These are phyloP conservation scores for Filobasidium uniguttulatum DNA, from an alignment of 1,284 basidiomycete genomes.

Conservation along the genomic window DNA sequence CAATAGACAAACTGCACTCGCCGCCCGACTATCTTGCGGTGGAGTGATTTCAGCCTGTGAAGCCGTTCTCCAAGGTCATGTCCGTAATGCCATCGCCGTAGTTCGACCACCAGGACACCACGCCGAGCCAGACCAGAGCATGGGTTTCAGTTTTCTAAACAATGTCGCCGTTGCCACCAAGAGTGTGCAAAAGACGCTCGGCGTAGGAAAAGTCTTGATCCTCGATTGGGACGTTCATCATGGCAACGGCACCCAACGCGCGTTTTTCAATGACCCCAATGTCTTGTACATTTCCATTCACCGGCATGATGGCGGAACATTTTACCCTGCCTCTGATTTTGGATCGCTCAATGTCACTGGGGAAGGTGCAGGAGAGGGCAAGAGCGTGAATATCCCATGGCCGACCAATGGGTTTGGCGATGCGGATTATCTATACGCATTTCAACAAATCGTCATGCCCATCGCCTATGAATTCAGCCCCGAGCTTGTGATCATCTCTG, in stretches of 20 bases:
- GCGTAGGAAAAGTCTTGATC: slow-evolving; percentile 70
- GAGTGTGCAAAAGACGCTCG: slow-evolving; percentile 56
- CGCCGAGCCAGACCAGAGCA: slow-evolving; percentile 91
- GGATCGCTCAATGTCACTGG: slow-evolving; percentile 77
- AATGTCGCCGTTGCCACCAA: slow-evolving; percentile 87
- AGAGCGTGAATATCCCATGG: slow-evolving; percentile 97
- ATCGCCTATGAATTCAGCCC: slow-evolving; percentile 93
- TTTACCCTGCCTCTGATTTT: slow-evolving; percentile 85
- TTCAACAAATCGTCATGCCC: slow-evolving; percentile 91
- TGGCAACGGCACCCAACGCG: slow-evolving; percentile 80
- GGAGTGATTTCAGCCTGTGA: slow-evolving; percentile 84
- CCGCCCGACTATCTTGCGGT: slow-evolving; percentile 79
- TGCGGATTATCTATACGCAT: slow-evolving; percentile 91
- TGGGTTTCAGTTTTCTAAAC: slow-evolving; percentile 99
- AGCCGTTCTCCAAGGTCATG: slow-evolving; percentile 65
- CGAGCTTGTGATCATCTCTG: slow-evolving; percentile 92
- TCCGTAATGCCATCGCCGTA: slow-evolving; percentile 85
- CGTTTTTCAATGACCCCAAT: slow-evolving; percentile 79
- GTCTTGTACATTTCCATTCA: slow-evolving; percentile 96
- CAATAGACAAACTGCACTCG: slow-evolving; percentile 65
- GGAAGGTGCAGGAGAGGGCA: slow-evolving; percentile 66
- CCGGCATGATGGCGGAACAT: slow-evolving; percentile 76
- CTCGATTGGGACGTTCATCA: slow-evolving; percentile 67
- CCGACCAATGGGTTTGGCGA: slow-evolving; percentile 76
- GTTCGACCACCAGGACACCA: slow-evolving; percentile 97